Percentiles rank a stretch among this genome's conserved stretches.
Conservation (phyloP, 306 rosid genomes). For the Castanea crenata region DNA sequence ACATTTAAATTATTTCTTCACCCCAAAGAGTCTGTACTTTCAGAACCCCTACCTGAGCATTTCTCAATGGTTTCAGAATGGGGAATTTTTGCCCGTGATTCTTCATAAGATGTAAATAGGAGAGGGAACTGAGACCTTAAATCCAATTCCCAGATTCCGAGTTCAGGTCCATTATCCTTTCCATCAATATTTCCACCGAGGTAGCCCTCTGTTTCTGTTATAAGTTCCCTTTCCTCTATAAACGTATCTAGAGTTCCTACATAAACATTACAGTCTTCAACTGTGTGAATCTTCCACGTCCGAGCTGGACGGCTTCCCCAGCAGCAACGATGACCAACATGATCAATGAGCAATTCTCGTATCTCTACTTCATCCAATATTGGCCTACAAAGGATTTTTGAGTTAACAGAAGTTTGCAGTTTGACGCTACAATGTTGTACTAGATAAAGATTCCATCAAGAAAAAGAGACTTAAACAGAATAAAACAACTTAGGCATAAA, state of each 20-base stretch:
- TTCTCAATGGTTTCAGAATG: conserved; percentile 80
- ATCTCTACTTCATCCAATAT: conserved; percentile 86
- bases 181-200: conserved; percentile 65
- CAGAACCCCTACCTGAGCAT: conserved; percentile 63
- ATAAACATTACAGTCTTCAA: conserved; percentile 93
- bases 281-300: conserved; percentile 80
- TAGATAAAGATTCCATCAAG: not conserved
- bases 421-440: not conserved
- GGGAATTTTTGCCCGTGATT: conserved; percentile 67
- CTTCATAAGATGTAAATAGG: conserved; percentile 57
- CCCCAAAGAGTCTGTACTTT: not conserved
- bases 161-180: conserved; percentile 69
- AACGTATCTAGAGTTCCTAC: conserved; percentile 92
- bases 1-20: not conserved
- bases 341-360: conserved; percentile 88
- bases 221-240: conserved; percentile 79
- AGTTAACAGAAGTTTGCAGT: conserved; percentile 18
- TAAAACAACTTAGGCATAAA: not conserved
- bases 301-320: conserved; percentile 99
- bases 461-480: not conserved
- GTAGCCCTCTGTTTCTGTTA: conserved; percentile 67
- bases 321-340: conserved; percentile 94
- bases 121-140: conserved; percentile 85
- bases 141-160: conserved; percentile 90
- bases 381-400: conserved; percentile 42